Evolutionary conservation across 208 protist species (phyloP).

Genomic region (Crithidia mellificae): DNA sequence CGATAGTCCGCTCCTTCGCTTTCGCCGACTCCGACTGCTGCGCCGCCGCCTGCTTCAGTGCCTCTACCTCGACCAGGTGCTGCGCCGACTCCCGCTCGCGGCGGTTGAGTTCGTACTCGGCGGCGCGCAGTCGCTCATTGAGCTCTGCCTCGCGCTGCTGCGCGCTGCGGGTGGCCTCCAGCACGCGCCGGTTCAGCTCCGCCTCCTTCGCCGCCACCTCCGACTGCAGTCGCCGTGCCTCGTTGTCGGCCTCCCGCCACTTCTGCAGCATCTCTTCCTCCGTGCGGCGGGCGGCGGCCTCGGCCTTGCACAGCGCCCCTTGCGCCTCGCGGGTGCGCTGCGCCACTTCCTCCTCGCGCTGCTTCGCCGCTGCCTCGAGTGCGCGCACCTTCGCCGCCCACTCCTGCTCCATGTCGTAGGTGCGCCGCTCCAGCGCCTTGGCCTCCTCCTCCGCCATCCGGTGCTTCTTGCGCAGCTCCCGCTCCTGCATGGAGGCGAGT

Average conservation of each 20-base stretch:
- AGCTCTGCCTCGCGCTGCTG: conserved; percentile 45
- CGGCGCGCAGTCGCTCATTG: conserved; percentile 42
- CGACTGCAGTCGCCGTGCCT: conserved; percentile 44
- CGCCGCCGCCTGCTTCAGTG: conserved; percentile 33
- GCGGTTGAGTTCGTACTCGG: conserved; percentile 49
- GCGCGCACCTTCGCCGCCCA: conserved; percentile 48
- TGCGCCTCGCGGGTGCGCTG: conserved; percentile 43
- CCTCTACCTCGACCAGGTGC: conserved; percentile 49
- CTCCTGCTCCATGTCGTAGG: conserved; percentile 45
- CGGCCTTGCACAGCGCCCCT: conserved; percentile 38
- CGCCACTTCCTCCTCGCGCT: conserved; percentile 50
- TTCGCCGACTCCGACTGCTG: conserved; percentile 30
- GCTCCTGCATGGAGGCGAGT: conserved; percentile 39
- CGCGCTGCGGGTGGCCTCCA: conserved; percentile 46
- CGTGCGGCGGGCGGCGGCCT: conserved; percentile 40
- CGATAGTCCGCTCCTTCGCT: conserved; percentile 38
- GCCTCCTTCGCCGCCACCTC: conserved; percentile 56
- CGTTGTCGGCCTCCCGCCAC: conserved; percentile 49
- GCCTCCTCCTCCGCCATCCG: conserved; percentile 47
- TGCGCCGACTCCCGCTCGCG: conserved; percentile 43
- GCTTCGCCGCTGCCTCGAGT: conserved; percentile 41
- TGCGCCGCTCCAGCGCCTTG: conserved; percentile 35
- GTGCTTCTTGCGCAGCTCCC: conserved; percentile 43
- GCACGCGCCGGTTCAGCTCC: conserved; percentile 55
- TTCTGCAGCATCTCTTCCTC: conserved; percentile 56